Base-by-base conservation (phyloP, 352 stramenopile species). In the Pythium sp. region DNA sequence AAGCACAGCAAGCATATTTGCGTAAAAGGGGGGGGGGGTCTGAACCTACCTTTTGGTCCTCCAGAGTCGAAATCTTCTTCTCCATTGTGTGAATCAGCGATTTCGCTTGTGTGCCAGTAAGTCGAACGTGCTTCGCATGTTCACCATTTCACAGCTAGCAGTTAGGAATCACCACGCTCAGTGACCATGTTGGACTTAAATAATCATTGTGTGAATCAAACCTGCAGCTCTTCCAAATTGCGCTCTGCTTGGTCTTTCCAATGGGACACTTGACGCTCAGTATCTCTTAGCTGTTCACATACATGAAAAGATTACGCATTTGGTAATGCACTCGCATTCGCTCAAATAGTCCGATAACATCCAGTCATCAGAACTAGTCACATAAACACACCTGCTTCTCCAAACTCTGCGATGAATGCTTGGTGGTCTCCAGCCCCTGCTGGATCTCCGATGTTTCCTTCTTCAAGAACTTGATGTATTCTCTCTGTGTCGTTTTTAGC, bases 401-500 rank as follows among this genome's bases (percentile, higher is more conserved):
- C 61, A 80, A 69, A 14, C 69, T 74, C 7, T 70, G 24, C 12
- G 79, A 56, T 6, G 67, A 65, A 8, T 77, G 68, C 9, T 72
- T 73, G n/a, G 69, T 72, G 15, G 74, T 67, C 47, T 71, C 56
- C 9, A 76, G 67, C 28, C 56, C 67, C 30, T 69, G 53, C 3
- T 76, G 68, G 8, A 77, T 24, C 0, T 81, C 72, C 6, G 28
- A 56, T 3, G 76, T 84, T 61, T 89, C 71, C 54, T 81, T 81
- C 57, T 89, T 72, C 34, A 90, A 54, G 34, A 69, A 82, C 36
- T 84, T 76, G 5, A 89, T 36, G 49, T 86, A 86, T 18, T 67
- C 72, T 28, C 57, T 74, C 58, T 92, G 84, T 7, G 64, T 73
- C 18, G 55, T 30, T 56, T 82, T 76, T 1, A 92, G 68, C 14